A percentile compares a stretch with the other conserved stretches of the same genome.
Evolutionary conservation across 2,329 filamentous ascomycete genomes (phyloP).

Genomic region (Dothideomycetes sp.): DNA sequence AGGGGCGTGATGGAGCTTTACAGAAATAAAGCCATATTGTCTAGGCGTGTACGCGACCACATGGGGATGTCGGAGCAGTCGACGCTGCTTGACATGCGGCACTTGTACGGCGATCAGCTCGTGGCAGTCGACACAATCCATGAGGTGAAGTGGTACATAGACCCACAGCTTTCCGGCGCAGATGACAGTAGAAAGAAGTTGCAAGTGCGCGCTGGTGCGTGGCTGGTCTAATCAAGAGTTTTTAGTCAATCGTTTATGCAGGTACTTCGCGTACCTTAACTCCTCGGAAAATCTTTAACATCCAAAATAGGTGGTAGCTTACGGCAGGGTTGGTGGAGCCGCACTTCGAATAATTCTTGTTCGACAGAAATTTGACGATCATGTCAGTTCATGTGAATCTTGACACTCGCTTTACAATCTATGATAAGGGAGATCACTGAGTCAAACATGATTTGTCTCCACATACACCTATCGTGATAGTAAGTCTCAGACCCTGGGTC

Average conservation of each 20-base stretch:
- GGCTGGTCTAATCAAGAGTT: not conserved
- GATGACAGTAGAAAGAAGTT: not conserved
- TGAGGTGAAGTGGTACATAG: not conserved
- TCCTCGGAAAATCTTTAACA: conserved; percentile 3
- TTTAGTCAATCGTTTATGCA: conserved; percentile 2
- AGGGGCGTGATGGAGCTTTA: not conserved
- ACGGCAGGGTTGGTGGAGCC: not conserved
- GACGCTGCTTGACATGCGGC: conserved; percentile 1
- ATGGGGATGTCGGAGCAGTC: not conserved
- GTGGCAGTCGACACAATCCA: not conserved
- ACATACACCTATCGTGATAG: too few relatives aligned
- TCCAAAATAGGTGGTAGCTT: not conserved
- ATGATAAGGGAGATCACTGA: too few relatives aligned
- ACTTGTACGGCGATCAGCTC: conserved; percentile 1
- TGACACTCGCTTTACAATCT: too few relatives aligned
- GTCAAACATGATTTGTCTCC: too few relatives aligned
- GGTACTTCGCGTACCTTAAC: too few relatives aligned
- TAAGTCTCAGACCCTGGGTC: too few relatives aligned
- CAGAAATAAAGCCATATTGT: not conserved
- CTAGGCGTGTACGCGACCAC: not conserved
- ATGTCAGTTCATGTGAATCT: too few relatives aligned
- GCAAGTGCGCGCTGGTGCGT: too few relatives aligned
- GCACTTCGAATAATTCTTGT: not conserved
- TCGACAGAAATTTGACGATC: not conserved
- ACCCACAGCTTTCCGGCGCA: not conserved